phyloP scores from a whole-genome alignment of 129 eudicot genomes.

The Lactuca sativa region DNA sequence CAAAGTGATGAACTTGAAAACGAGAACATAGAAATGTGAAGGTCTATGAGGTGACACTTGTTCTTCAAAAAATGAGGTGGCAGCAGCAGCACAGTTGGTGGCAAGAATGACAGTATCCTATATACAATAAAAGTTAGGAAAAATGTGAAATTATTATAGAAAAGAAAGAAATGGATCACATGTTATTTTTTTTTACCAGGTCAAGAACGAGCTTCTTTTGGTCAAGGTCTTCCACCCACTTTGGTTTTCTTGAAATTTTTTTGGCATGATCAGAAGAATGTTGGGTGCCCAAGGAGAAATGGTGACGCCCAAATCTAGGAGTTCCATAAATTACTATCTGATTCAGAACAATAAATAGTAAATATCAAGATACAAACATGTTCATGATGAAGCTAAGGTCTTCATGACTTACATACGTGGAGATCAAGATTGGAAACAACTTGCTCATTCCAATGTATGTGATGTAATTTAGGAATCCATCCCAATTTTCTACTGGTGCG shows the following conservation, averaged over 20 bases:
- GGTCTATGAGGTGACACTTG: conserved; percentile 32
- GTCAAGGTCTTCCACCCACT: conserved; percentile 70
- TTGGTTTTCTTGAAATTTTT: conserved; percentile 54
- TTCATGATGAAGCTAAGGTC: conserved; percentile 20
- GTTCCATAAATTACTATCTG: conserved; percentile 84
- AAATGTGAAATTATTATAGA: conserved; percentile 8
- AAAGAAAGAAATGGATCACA: conserved; percentile 1
- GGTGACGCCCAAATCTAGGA: conserved; percentile 79
- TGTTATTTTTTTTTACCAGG: conserved; percentile 53
- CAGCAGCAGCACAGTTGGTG: conserved; percentile 67
- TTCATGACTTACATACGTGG: conserved; percentile 94
- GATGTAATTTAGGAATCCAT: conserved; percentile 67
- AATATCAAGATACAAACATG: conserved; percentile 12
- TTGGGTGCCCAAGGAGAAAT: conserved; percentile 55
- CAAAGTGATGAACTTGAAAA: conserved; percentile 54
- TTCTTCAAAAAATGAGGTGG: conserved; percentile 53
- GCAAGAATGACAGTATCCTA: conserved; percentile 80
- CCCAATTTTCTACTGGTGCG: conserved; percentile 24
- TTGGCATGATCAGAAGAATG: conserved; percentile 34
- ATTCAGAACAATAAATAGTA: conserved; percentile 28
- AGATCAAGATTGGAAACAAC: conserved; percentile 57
- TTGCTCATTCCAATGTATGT: conserved; percentile 57
- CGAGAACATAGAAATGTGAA: conserved; percentile 18
- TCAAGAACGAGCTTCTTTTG: conserved; percentile 53
- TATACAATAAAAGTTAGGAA: conserved; percentile 22